Conservation (phyloP, 169 alveolate genomes). For the Theileria parva region DNA sequence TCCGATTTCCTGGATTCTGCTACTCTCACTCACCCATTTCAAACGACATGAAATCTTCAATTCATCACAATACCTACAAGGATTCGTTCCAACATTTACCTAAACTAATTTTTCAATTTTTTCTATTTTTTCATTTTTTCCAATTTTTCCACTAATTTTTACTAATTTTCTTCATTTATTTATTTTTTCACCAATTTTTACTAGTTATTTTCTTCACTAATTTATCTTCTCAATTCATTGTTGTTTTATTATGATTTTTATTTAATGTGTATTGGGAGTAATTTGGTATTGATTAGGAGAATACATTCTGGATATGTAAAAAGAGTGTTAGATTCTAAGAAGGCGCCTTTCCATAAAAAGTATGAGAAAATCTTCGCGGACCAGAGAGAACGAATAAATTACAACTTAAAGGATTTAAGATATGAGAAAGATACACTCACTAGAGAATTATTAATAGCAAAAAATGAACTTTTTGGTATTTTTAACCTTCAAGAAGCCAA, state of each 20-base stretch:
- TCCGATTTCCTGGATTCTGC: conserved; percentile 34
- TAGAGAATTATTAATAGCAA: conserved; percentile 32
- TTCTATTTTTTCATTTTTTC: not conserved
- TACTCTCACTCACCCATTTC: conserved; percentile 37
- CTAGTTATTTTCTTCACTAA: too few species aligned
- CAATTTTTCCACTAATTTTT: too few species aligned
- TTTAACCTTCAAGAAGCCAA: conserved; percentile 31
- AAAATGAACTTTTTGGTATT: conserved; percentile 27
- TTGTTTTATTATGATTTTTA: too few species aligned
- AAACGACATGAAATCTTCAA: conserved; percentile 48
- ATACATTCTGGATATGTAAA: conserved; percentile 57
- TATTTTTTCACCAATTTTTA: not conserved
- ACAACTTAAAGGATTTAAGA: conserved; percentile 21
- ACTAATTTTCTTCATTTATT: too few species aligned
- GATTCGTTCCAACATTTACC: conserved; percentile 28
- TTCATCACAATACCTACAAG: conserved; percentile 43
- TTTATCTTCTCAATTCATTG: too few species aligned
- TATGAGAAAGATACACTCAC: conserved; percentile 61
- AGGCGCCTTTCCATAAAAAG: conserved; percentile 33
- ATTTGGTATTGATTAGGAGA: conserved; percentile 8
- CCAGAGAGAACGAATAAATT: conserved; percentile 50
- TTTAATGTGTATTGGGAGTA: not conserved
- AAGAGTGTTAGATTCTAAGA: conserved; percentile 47
- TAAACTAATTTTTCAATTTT: not conserved
- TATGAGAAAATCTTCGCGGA: conserved; percentile 44